Conservation (phyloP, 169 alveolate genomes). For the Plasmodium blacklocki region DNA sequence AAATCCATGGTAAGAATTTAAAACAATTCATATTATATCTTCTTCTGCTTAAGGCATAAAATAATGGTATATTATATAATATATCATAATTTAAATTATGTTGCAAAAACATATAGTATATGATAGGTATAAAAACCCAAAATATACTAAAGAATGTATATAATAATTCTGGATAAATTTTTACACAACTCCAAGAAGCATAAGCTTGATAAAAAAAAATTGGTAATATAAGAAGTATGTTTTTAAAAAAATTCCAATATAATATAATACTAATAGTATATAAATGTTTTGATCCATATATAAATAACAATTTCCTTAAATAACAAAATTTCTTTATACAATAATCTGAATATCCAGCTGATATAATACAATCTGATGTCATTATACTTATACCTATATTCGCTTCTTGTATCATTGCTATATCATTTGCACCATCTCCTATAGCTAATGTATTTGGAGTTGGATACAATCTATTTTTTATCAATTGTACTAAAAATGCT, state of each 20-base stretch:
- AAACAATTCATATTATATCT: conserved; percentile 62
- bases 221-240: conserved; percentile 54
- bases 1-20: conserved; percentile 67
- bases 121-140: conserved; percentile 68
- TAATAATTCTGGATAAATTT: conserved; percentile 65
- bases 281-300: conserved; percentile 94
- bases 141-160: conserved; percentile 58
- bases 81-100: conserved; percentile 76
- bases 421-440: conserved; percentile 86
- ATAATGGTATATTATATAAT: conserved; percentile 74
- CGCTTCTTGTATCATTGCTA: conserved; percentile 90
- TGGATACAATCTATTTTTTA: conserved; percentile 79
- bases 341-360: conserved; percentile 98
- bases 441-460: conserved; percentile 85
- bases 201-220: conserved; percentile 77
- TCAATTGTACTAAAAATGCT: conserved; percentile 81
- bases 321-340: conserved; percentile 95
- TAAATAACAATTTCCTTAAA: conserved; percentile 93
- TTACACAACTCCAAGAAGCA: conserved; percentile 76
- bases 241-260: conserved; percentile 77
- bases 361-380: conserved; percentile 97
- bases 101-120: conserved; percentile 67
- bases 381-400: conserved; percentile 96
- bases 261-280: conserved; percentile 72
- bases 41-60: conserved; percentile 74